Conservation (phyloP, 768 basidiomycete species). For the Dentipellis sp. region DNA sequence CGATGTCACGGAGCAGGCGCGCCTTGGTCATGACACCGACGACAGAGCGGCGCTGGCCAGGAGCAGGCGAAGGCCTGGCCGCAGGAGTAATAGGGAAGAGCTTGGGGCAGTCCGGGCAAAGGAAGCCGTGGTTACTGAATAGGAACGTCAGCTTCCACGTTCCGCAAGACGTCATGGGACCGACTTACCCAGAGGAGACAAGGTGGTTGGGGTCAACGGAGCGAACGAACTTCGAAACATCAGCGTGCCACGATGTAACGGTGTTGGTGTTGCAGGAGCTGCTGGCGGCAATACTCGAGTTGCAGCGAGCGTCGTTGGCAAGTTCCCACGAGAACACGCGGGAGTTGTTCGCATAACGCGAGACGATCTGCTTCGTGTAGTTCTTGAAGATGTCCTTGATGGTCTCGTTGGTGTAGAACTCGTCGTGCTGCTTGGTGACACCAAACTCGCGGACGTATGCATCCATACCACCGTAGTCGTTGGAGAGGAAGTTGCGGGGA, state of each 20-base stretch:
- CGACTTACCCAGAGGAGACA: constrained; percentile 23
- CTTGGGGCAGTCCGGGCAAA: constrained; percentile 25
- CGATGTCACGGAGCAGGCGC: constrained; percentile 9
- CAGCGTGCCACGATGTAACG: constrained; percentile 23
- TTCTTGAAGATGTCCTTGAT: constrained; percentile 13
- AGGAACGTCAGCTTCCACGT: not conserved
- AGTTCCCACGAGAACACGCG: constrained; percentile 12
- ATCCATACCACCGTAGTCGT: constrained; percentile 29
- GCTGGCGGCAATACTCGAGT: constrained; percentile 5
- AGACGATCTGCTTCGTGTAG: constrained; percentile 5
- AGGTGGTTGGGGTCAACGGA: constrained; percentile 27
- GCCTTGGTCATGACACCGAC: constrained; percentile 14
- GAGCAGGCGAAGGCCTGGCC: constrained; percentile 13
- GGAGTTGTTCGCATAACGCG: constrained; percentile 7
- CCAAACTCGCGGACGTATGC: constrained; percentile 24
- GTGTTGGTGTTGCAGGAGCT: constrained; percentile 20
- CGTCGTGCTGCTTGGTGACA: constrained; percentile 24
- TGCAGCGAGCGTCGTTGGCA: constrained; percentile 15
- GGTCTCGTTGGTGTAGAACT: constrained; percentile 28
- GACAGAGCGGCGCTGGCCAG: constrained; percentile 8
- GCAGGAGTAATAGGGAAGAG: constrained; percentile 14
- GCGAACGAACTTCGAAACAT: constrained; percentile 17
- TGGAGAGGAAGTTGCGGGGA: constrained; percentile 22
- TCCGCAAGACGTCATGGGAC: not conserved
- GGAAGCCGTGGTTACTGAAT: constrained; percentile 22